Conservation (phyloP, 129 eudicot species). For the Pulicaria dysenterica region DNA sequence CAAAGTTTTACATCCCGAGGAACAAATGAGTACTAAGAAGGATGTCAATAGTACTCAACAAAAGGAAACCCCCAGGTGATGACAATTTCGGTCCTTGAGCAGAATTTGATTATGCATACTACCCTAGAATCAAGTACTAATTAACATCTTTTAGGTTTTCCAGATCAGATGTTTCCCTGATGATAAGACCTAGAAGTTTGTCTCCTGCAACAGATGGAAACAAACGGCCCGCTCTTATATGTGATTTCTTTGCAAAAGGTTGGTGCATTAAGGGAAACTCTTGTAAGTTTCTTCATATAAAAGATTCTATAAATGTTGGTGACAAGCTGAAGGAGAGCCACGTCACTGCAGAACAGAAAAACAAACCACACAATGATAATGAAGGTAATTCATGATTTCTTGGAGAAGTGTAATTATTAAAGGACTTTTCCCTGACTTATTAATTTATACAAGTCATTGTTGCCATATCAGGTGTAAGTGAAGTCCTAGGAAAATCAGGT, state of each 20-base stretch:
- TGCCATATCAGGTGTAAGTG: constrained; percentile 45
- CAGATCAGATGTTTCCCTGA: constrained; percentile 55
- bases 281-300: constrained; percentile 80
- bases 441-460: constrained; percentile 30
- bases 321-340: constrained; percentile 40
- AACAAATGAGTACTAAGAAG: constrained; percentile 31
- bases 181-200: constrained; percentile 55
- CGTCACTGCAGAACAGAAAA: constrained; percentile 37
- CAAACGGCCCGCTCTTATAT: constrained; percentile 59
- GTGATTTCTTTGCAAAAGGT: constrained; percentile 82
- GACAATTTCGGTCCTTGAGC: too few species aligned
- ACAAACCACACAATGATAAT: constrained; percentile 31
- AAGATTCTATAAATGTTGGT: constrained; percentile 28
- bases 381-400: constrained; percentile 47
- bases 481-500: constrained; percentile 22
- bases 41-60: constrained; percentile 40
- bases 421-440: background rate
- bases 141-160: constrained; percentile 50
- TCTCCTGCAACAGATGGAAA: constrained; percentile 58
- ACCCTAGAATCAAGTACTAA: constrained; percentile 39
- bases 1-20: constrained; percentile 27
- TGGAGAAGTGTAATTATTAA: constrained; percentile 15
- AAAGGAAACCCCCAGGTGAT: constrained; percentile 47
- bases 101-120: background rate
- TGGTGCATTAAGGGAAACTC: constrained; percentile 98